Evolutionary conservation across 306 rosid species (phyloP), one percentile per base, ranked within the genome.

Genomic region (Quercus cerris): DNA sequence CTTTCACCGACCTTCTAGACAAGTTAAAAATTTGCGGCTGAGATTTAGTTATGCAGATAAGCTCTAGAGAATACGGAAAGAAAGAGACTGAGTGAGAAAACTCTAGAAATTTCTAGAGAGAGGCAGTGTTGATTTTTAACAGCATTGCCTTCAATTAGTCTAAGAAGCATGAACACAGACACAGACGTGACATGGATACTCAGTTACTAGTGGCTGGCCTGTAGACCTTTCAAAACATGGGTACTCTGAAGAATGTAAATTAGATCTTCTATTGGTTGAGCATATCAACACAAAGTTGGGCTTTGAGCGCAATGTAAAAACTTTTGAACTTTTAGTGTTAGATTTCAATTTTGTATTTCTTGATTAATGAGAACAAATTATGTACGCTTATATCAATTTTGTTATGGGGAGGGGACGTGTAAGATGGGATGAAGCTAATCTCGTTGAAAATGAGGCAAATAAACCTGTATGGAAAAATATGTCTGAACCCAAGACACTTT

Each of bases 401-500:
- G 2, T 15, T 64, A 1, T 1, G 22, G 1, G 30, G 30, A 88
- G 89, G 79, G 87, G 84, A 58, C 81, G 23, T 74, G 86, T 85
- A 59, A 88, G 73, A 81, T 85, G 89, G 89, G 81, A 85, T 78
- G 91, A 85, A 75, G 83, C 27, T 67, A 85, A 88, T 77, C 80
- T 85, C 83, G 86, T 18, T 62, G 41, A 35, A 35, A 6, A 35
- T 35, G 41, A 35, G 9, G 41, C 41, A 6, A 35, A 35, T 35
- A 35, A 85, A 58, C 91, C 91, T 2, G 78, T 81, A 80, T 81
- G 88, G 86, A 82, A 85, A 79, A 88, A 88, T 71, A 88, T 88
- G 55, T 79, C 83, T 17, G 91, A 88, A 81, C 88, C 91, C 12
- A 85, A 88, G 85, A 88, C 91, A 59, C 89, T 88, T 73, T 81